Base-by-base conservation (phyloP, 331 rosid species). In the Quercus tomentella region DNA sequence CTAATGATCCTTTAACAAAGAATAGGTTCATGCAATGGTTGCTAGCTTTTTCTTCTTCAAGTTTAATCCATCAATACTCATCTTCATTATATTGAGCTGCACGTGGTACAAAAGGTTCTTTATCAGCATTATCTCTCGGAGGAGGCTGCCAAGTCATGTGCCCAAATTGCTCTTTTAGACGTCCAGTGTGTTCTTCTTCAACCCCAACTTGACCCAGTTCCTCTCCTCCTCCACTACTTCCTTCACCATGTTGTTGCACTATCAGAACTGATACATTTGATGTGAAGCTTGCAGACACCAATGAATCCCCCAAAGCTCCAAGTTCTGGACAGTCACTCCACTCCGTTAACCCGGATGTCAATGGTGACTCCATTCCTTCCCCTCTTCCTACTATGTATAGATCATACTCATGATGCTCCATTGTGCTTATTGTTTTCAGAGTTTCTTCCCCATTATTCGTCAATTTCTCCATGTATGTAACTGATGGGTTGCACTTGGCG, bases 371-470 rank as follows among this genome's bases (percentile, higher is more conserved):
- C 30, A 43, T 63, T 6, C 76, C 81, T 72, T 71, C 67, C 20
- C 86, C 75, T 62, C 80, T 78, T 65, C 90, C 90, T 12, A 87
- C 82, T 11, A 87, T 77, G 66, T 71, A 87, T 18, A 87, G 65
- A 23, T 67, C 78, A 21, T 78, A 87, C 6, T 74, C 72, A 4
- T 49, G 57, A 5, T 49, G 57, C 35, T 77, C 87, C 82, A 72
- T 14, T 45, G 79, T 22, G 80, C 77, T 78, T 21, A 84, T 33
- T 4, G 76, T 33, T 41, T 45, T 73, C 12, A 87, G 56, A 4
- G 83, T 84, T 54, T 87, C 90, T 41, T 87, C 90, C 16, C 78
- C 84, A 49, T 81, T 87, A 67, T 81, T 77, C 41, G 68, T 87
- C 58, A 76, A 72, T 52, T 57, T 62, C 57, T 84, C 85, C 57